Conservation (phyloP, 257 asterid genomes). For the Marsdenia floribunda region DNA sequence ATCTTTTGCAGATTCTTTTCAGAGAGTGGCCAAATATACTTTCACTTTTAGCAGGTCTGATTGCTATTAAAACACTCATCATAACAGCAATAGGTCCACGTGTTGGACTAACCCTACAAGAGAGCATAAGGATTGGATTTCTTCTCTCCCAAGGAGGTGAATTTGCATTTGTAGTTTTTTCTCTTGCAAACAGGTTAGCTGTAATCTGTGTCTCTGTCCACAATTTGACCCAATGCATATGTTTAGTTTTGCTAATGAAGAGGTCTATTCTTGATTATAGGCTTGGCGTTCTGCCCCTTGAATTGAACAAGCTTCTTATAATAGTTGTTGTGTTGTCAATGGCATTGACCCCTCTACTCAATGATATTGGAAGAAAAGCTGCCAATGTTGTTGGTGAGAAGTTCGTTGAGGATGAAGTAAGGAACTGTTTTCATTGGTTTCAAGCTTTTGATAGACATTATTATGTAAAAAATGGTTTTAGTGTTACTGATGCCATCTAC, state of each 20-base stretch:
- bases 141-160: constrained; percentile 99
- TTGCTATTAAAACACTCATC: constrained; percentile 79
- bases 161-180: constrained; percentile 92
- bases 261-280: constrained; percentile 36
- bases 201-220: constrained; percentile 12
- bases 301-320: constrained; percentile 93
- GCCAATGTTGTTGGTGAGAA: constrained; percentile 62
- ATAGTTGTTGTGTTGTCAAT: constrained; percentile 96
- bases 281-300: constrained; percentile 99
- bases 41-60: constrained; percentile 89
- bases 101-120: constrained; percentile 79
- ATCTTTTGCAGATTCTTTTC: constrained; percentile 70
- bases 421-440: constrained; percentile 22
- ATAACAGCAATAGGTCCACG: constrained; percentile 95
- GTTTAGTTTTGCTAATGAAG: constrained; percentile 9
- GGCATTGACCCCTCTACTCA: constrained; percentile 95
- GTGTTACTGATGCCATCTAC: background rate
- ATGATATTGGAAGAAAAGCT: constrained; percentile 77
- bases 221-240: constrained; percentile 7
- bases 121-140: constrained; percentile 90
- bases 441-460: background rate
- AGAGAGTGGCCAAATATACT: constrained; percentile 99
- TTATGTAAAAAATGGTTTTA: background rate
- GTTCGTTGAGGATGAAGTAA: constrained; percentile 59
- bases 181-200: constrained; percentile 84